phyloP scores from a whole-genome alignment of 2,329 filamentous ascomycete species.

The Epichloe festucae region DNA sequence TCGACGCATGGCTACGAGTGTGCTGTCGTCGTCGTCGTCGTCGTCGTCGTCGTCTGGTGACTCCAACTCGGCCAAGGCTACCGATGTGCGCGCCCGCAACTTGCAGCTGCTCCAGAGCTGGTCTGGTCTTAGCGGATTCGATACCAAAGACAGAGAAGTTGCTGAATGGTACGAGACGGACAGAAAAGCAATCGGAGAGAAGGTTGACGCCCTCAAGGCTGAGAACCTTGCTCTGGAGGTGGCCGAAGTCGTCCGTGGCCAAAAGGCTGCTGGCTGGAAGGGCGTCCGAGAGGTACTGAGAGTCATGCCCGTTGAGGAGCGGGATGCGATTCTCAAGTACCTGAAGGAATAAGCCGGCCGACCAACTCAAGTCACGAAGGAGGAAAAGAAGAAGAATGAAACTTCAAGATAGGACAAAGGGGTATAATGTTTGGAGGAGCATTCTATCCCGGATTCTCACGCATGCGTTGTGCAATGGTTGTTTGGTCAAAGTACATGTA shows the following conservation, averaged over 20 bases:
- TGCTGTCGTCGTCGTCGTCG: constrained; percentile 13
- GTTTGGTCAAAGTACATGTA: neutral
- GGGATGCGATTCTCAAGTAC: constrained; percentile 64
- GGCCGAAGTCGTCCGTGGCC: constrained; percentile 29
- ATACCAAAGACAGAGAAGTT: constrained; percentile 67
- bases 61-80: constrained; percentile 27
- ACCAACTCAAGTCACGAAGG: neutral
- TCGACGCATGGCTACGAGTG: constrained; percentile 59
- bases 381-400: neutral
- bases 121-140: constrained; percentile 66
- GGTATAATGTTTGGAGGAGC: constrained; percentile 5
- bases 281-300: constrained; percentile 76
- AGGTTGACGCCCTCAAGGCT: constrained; percentile 72
- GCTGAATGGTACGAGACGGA: constrained; percentile 96
- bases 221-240: constrained; percentile 47
- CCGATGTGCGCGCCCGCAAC: constrained; percentile 50
- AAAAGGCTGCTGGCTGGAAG: constrained; percentile 60
- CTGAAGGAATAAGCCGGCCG: constrained; percentile 29
- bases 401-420: neutral
- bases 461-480: neutral
- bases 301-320: constrained; percentile 78
- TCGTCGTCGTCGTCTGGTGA: constrained; percentile 11
- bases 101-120: constrained; percentile 70
- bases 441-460: neutral
- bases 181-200: constrained; percentile 65